Evolutionary conservation across 352 stramenopile species (phyloP).

Genomic region (Phytopythium aichiense): DNA sequence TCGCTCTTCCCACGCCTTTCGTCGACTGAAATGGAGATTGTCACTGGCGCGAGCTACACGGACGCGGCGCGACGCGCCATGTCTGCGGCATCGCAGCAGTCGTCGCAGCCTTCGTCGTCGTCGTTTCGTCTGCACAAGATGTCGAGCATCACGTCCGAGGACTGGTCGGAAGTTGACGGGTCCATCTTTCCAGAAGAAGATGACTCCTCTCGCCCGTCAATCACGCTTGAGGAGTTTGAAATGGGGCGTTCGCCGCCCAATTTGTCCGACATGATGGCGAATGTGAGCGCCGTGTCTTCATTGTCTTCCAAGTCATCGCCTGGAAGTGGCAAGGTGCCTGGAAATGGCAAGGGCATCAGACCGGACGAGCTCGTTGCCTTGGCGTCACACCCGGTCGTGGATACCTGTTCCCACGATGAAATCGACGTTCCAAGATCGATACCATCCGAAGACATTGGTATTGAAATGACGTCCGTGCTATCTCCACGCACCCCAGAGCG

Average conservation of each 20-base stretch:
- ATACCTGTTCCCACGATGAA: background rate
- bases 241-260: slow-evolving; percentile 27
- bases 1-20: slow-evolving; percentile 45
- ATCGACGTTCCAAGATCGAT: slow-evolving; percentile 8
- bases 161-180: slow-evolving; percentile 34
- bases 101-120: slow-evolving; percentile 8
- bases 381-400: slow-evolving; percentile 21
- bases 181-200: slow-evolving; percentile 21
- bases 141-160: slow-evolving; percentile 30
- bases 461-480: slow-evolving; percentile 6
- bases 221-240: slow-evolving; percentile 68
- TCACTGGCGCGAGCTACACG: slow-evolving; percentile 23
- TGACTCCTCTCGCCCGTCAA: slow-evolving; percentile 17
- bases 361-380: slow-evolving; percentile 17
- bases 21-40: slow-evolving; percentile 45
- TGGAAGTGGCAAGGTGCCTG: background rate
- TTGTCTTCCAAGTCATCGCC: background rate
- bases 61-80: slow-evolving; percentile 20
- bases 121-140: slow-evolving; percentile 22
- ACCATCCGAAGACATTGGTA: slow-evolving; percentile 4
- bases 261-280: background rate
- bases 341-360: background rate
- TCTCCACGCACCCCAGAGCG: slow-evolving; percentile 9
- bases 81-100: slow-evolving; percentile 14
- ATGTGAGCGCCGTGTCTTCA: background rate